Evolutionary conservation across 2,329 filamentous ascomycete species (phyloP).

Genomic region (Cytospora chrysosperma): DNA sequence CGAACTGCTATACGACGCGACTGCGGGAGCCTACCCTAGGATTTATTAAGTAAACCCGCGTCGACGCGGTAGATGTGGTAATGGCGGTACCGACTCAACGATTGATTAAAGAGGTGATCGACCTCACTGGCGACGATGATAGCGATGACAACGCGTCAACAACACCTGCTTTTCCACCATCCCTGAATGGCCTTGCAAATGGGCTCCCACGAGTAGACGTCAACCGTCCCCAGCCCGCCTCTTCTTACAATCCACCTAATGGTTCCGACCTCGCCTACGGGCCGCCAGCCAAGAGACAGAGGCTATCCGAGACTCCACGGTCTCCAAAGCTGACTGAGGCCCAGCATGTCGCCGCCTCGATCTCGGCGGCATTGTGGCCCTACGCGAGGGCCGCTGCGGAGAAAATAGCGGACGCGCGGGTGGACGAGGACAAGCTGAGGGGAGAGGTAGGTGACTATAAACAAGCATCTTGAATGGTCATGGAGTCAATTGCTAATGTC

Average conservation of each 20-base stretch:
- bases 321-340: not conserved
- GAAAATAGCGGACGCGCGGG: not conserved
- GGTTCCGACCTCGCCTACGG: not conserved
- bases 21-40: not conserved
- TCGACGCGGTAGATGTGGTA: not conserved
- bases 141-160: constrained; percentile 2
- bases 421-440: constrained; percentile 1
- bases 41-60: not conserved
- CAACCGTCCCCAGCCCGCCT: not conserved
- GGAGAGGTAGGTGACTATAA: constrained; percentile 1
- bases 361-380: not conserved
- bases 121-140: constrained; percentile 31
- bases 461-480: not conserved
- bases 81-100: not conserved
- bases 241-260: not conserved
- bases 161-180: not conserved
- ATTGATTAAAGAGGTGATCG: constrained; percentile 27
- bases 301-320: not conserved
- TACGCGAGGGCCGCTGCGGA: constrained; percentile 9
- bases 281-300: constrained; percentile 16
- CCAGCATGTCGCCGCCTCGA: not conserved
- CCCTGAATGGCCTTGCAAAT: too few species aligned
- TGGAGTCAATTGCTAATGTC: not conserved
- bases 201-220: not conserved
- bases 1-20: not conserved